A percentile compares a stretch with the other conserved stretches of the same genome.
Conservation (phyloP, 495 filamentous ascomycete species). For the Xylaria sp. region DNA sequence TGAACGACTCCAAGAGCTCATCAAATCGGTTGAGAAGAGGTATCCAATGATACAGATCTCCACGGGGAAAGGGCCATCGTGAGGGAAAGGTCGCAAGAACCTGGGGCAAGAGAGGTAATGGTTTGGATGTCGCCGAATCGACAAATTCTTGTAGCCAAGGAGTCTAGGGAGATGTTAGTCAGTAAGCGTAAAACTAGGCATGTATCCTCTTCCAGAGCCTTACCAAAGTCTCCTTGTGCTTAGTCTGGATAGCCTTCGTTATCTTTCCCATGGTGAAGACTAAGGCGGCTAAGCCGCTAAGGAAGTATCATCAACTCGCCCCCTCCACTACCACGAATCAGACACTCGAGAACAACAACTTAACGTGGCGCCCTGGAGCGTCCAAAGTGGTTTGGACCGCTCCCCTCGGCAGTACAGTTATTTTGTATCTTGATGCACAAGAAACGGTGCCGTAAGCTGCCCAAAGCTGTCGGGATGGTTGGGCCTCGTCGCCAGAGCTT, state of each 20-base stretch:
- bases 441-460: slow-evolving; percentile 26
- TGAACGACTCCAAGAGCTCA: slow-evolving; percentile 80
- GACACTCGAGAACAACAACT: slow-evolving; percentile 46
- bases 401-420: slow-evolving; percentile 30
- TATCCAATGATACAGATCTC: slow-evolving; percentile 99
- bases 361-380: slow-evolving; percentile 41
- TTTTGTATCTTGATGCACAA: slow-evolving; percentile 29
- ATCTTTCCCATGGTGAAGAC: slow-evolving; percentile 86
- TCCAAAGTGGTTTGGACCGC: slow-evolving; percentile 40
- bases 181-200: slow-evolving; percentile 39
- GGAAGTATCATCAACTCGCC: slow-evolving; percentile 47
- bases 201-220: slow-evolving; percentile 44
- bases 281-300: slow-evolving; percentile 63
- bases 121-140: slow-evolving; percentile 66
- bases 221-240: slow-evolving; percentile 94
- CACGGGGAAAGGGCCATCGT: slow-evolving; percentile 94
- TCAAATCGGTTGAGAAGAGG: slow-evolving; percentile 94
- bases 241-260: slow-evolving; percentile 88
- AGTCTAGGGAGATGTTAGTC: slow-evolving; percentile 64
- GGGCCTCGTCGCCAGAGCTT: slow-evolving; percentile 38
- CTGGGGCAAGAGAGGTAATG: slow-evolving; percentile 76
- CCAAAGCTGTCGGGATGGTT: slow-evolving; percentile 27
- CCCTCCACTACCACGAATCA: slow-evolving; percentile 56
- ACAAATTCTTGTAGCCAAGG: slow-evolving; percentile 85
- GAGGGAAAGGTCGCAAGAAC: slow-evolving; percentile 81